These are phyloP conservation scores for Tricholoma sp. DNA, from an alignment of 768 basidiomycete genomes.

Conservation along the genomic window DNA sequence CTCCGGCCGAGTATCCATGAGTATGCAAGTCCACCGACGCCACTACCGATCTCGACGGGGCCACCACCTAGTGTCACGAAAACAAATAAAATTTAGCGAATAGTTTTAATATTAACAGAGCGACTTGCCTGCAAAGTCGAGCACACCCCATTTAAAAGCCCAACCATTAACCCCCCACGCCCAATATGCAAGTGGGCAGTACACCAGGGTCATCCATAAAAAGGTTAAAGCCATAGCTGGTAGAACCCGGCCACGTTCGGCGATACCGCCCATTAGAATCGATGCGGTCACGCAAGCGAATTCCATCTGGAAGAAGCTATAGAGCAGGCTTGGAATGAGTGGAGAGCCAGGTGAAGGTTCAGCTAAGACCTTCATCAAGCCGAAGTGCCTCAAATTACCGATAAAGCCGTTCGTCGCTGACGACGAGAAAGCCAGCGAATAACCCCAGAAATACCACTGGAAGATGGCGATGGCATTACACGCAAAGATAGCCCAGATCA, in stretches of 20 bases:
- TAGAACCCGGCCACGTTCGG: slow-evolving; percentile 81
- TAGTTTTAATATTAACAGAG: neutral
- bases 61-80: slow-evolving; percentile 54
- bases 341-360: slow-evolving; percentile 75
- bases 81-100: neutral
- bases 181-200: slow-evolving; percentile 87
- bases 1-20: slow-evolving; percentile 85
- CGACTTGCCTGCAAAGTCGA: slow-evolving; percentile 77
- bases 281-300: slow-evolving; percentile 79
- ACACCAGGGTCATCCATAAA: slow-evolving; percentile 82
- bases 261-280: slow-evolving; percentile 74
- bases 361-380: slow-evolving; percentile 64
- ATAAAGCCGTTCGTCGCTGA: slow-evolving; percentile 72
- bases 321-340: slow-evolving; percentile 77
- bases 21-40: slow-evolving; percentile 80
- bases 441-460: slow-evolving; percentile 72
- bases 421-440: slow-evolving; percentile 78
- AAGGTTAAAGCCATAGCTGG: slow-evolving; percentile 81
- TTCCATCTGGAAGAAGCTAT: slow-evolving; percentile 85
- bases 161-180: slow-evolving; percentile 79
- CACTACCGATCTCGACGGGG: slow-evolving; percentile 85
- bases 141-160: slow-evolving; percentile 78
- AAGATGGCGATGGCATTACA: slow-evolving; percentile 73
- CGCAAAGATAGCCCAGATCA: slow-evolving; percentile 74
- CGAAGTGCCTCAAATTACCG: slow-evolving; percentile 77